phyloP scores from a whole-genome alignment of 371 early-diverging fungal species.

The Saksenaea vasiformis region DNA sequence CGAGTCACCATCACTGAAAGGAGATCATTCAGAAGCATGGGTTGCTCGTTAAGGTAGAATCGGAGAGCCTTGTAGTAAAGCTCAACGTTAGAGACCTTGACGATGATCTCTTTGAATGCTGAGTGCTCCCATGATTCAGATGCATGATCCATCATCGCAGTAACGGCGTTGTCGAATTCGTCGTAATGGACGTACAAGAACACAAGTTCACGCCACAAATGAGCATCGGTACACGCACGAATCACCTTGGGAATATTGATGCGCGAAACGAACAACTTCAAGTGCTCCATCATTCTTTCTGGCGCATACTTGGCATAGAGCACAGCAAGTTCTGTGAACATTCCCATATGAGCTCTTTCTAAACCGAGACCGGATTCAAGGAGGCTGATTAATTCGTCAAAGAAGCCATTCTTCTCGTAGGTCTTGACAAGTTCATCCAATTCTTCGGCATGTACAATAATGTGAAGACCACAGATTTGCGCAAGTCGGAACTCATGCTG shows the following conservation, averaged over 20 bases:
- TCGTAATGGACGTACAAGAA: conserved; percentile 97
- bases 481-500: conserved; percentile 94
- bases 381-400: conserved; percentile 87
- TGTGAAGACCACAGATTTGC: conserved; percentile 94
- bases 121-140: conserved; percentile 94
- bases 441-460: conserved; percentile 97
- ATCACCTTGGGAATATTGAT: conserved; percentile 99
- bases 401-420: conserved; percentile 88
- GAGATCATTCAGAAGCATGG: conserved; percentile 89
- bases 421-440: conserved; percentile 82
- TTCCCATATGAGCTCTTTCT: conserved; percentile 98
- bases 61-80: conserved; percentile 95
- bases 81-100: conserved; percentile 95
- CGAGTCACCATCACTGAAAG: conserved; percentile 84
- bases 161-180: conserved; percentile 95
- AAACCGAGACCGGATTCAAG: conserved; percentile 93
- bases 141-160: conserved; percentile 92
- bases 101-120: conserved; percentile 92
- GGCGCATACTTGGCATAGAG: conserved; percentile 94
- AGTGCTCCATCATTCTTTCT: conserved; percentile 93
- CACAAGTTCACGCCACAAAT: conserved; percentile 95
- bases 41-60: conserved; percentile 96
- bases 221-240: conserved; percentile 87
- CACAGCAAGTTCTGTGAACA: conserved; percentile 98
- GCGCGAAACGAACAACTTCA: conserved; percentile 93